Percentiles rank a stretch among this genome's conserved stretches.
These are phyloP conservation scores for Coriolopsis trogii DNA, from an alignment of 1,284 basidiomycete species.

Conservation along the genomic window DNA sequence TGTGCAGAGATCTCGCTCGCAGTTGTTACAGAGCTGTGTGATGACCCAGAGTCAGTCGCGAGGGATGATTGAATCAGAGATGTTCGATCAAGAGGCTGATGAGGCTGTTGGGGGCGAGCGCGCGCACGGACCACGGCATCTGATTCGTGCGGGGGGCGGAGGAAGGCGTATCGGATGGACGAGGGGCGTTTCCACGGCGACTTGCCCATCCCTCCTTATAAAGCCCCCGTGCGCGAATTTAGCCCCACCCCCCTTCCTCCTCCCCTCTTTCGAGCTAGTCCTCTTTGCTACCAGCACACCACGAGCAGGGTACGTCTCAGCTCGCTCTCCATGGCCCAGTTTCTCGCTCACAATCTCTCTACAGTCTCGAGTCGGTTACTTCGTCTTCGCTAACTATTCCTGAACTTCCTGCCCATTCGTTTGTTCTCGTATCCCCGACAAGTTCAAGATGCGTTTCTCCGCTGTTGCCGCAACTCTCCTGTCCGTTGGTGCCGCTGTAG, in stretches of 20 bases:
- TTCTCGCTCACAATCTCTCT: not conserved
- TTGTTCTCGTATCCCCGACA: conserved; percentile 14
- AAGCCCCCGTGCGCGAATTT: conserved; percentile 4
- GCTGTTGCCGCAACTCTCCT: conserved; percentile 45
- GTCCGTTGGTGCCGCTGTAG: conserved; percentile 43
- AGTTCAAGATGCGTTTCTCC: conserved; percentile 55
- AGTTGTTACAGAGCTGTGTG: no score
- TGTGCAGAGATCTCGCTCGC: no score
- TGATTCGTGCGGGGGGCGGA: conserved; percentile 23
- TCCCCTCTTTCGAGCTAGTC: conserved; percentile 30
- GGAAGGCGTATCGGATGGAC: conserved; percentile 46
- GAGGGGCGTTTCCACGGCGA: conserved; percentile 66
- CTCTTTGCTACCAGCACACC: conserved; percentile 33
- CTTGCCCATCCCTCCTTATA: conserved; percentile 8
- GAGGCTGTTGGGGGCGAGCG: not conserved
- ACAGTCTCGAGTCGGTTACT: conserved; percentile 38
- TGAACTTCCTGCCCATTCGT: conserved; percentile 25
- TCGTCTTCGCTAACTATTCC: conserved; percentile 29
- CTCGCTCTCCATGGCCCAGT: not conserved
- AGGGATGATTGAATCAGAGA: not conserved
- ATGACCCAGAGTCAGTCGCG: not conserved
- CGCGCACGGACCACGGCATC: not conserved
- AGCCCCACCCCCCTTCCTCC: conserved; percentile 17
- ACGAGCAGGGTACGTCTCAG: conserved; percentile 37
- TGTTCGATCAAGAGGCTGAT: not conserved